phyloP scores from a whole-genome alignment of 2,329 filamentous ascomycete species.

The Clarireedia homoeocarpa region DNA sequence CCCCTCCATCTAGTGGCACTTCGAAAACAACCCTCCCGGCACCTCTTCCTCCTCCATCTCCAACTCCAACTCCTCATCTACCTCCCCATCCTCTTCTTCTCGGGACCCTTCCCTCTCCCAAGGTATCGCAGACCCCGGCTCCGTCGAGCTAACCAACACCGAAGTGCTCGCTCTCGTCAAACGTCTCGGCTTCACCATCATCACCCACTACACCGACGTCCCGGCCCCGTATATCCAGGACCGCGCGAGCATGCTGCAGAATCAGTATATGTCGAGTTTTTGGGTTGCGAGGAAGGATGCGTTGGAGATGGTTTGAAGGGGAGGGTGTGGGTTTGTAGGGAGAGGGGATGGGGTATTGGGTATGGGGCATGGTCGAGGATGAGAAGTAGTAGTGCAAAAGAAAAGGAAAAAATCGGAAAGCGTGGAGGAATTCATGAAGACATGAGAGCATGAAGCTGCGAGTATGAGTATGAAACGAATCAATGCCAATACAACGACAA shows the following conservation, averaged over 20 bases:
- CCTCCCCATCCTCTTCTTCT: not conserved
- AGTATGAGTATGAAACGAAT: too few relatives aligned
- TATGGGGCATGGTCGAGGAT: too few relatives aligned
- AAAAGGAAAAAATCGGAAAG: not conserved
- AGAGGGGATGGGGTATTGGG: too few relatives aligned
- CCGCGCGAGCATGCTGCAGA: slow-evolving; percentile 75
- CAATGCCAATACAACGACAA: too few relatives aligned
- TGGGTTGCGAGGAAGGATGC: slow-evolving; percentile 75
- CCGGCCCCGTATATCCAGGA: slow-evolving; percentile 84
- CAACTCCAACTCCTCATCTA: not conserved
- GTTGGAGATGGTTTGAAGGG: not conserved
- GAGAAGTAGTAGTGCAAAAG: not conserved
- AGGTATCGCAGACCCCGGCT: slow-evolving; percentile 82
- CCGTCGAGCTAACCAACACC: slow-evolving; percentile 81
- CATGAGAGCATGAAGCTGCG: too few relatives aligned
- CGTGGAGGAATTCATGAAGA: not conserved
- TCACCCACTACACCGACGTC: slow-evolving; percentile 50
- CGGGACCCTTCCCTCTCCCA: slow-evolving; percentile 16
- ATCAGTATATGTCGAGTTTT: slow-evolving; percentile 68
- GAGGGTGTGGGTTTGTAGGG: too few relatives aligned
- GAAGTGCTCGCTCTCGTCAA: slow-evolving; percentile 74
- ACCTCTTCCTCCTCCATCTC: slow-evolving; percentile 25
- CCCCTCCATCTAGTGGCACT: slow-evolving; percentile 62
- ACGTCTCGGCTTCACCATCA: slow-evolving; percentile 68
- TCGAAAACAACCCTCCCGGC: slow-evolving; percentile 64